phyloP scores from a whole-genome alignment of 176 grass and related monocot genomes.

The Ensete glaucum region DNA sequence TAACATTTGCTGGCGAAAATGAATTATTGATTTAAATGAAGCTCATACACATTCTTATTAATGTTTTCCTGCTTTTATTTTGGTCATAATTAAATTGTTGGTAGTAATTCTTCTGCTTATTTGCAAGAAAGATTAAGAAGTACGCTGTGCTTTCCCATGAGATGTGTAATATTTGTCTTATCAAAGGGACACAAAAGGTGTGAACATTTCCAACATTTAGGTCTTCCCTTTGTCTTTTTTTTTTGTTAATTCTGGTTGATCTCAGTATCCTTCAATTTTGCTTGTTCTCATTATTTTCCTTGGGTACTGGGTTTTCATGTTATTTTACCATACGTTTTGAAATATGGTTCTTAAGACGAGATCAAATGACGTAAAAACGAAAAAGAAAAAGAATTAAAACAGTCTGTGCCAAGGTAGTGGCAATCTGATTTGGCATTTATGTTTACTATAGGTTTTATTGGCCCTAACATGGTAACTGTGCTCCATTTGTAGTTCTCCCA shows the following conservation, averaged over 20 bases:
- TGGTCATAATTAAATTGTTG: neutral
- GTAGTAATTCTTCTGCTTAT: neutral
- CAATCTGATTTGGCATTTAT: neutral
- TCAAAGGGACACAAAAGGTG: neutral
- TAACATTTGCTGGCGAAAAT: neutral
- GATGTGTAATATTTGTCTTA: neutral
- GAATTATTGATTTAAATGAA: neutral
- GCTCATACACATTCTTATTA: neutral
- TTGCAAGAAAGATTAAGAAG: neutral
- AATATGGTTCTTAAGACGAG: no score
- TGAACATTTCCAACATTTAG: no score
- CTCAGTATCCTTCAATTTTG: no score
- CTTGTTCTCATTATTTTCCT: no score
- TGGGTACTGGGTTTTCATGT: no score
- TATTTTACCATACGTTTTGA: no score
- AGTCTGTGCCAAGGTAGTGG: neutral
- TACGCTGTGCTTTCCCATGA: neutral
- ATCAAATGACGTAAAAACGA: no score
- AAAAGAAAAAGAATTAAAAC: no score
- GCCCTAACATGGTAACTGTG: neutral
- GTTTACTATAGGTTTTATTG: neutral
- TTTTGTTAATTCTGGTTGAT: no score
- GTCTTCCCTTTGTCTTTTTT: no score
- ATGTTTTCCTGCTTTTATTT: neutral
- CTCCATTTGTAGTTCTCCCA: constrained; percentile 57